Evolutionary conservation across 2,329 filamentous ascomycete genomes (phyloP), one percentile per base, ranked within the genome.

Genomic region (Clarireedia sp.): DNA sequence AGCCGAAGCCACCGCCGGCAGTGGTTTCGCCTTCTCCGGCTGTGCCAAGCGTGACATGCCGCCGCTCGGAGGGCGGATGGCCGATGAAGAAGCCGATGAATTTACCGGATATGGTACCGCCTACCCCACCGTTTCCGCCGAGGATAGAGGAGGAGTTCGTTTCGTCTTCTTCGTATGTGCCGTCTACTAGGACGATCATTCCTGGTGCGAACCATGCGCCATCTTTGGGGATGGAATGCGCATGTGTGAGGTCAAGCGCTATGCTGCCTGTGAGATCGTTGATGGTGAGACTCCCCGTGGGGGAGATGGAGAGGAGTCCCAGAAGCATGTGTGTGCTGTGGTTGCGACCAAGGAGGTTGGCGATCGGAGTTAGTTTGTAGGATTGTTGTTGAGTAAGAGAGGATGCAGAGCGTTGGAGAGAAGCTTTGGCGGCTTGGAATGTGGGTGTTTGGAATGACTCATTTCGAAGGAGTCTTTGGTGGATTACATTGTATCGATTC

Each of bases 91-190:
- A 91, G 0, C 85, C 91, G 55, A 95, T 81, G 64, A 99, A 96
- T 49, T 85, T 87, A 5, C 94, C 94, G n/a, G 90, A 90, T 55
- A 97, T 89, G 0, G 87, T 89, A 14, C 91, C 92, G 41, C 92
- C 92, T 24, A 96, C 84, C 43, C 92, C 92, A 48, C 83, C 86
- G 60, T 83, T 87, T 5, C 87, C 86, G 50, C 89, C 87, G 4
- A 95, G 76, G 0, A 82, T 83, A 19, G 83, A 85, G 16, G 85
- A 84, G 1, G 78, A 73, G 19, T 82, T 84, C 59, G 85, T 80
- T 59, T 90, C 89, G 64, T 96, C 90, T 69, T 97, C 94, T 68
- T 96, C 90, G 67, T 99, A 99, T n/a, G 92, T 84, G 6, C 94
- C 94, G 65, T 99, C 94, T 0, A 96, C 83, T 0, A 99, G 78